These are phyloP conservation scores for Trichoderma afroharzianum DNA, from an alignment of 2,329 filamentous ascomycete genomes.

Conservation along the genomic window DNA sequence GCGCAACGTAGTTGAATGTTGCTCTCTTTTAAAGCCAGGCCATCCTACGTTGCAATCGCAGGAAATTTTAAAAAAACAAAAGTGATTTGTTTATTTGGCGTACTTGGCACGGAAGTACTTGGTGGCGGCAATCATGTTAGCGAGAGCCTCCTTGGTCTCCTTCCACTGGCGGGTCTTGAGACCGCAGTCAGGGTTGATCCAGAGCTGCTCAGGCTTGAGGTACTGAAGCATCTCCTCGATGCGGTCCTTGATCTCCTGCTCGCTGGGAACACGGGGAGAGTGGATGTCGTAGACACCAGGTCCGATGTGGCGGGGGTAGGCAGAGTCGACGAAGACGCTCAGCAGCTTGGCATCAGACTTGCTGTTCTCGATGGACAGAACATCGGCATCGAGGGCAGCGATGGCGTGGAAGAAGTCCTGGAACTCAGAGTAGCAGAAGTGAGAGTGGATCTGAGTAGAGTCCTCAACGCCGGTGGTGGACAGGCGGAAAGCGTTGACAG, in stretches of 20 bases:
- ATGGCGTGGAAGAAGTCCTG: constrained; percentile 99
- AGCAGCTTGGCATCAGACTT: constrained; percentile 99
- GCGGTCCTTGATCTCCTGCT: constrained; percentile 98
- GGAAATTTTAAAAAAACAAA: constrained; percentile 20
- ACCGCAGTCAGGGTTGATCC: constrained; percentile 99
- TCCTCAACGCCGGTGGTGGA: constrained; percentile 90
- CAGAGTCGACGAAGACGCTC: constrained; percentile 96
- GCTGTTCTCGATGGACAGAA: constrained; percentile 99
- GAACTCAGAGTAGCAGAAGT: constrained; percentile 99
- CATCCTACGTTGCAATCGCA: constrained; percentile 21
- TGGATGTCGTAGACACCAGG: constrained; percentile 99
- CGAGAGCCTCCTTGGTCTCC: constrained; percentile 94
- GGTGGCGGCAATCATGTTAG: constrained; percentile 97
- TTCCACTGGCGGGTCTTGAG: constrained; percentile 98
- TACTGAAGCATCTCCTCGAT: constrained; percentile 97
- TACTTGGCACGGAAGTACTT: constrained; percentile 95
- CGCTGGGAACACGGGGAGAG: constrained; percentile 92
- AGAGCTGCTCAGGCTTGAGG: constrained; percentile 97
- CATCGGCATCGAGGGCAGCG: constrained; percentile 93
- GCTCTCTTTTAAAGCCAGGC: constrained; percentile 14
- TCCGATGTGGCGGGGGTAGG: constrained; percentile 96
- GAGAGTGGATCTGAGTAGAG: constrained; percentile 98
- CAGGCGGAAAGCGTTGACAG: constrained; percentile 96
- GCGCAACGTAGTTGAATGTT: constrained; percentile 36
- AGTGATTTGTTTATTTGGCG: constrained; percentile 51